A percentile compares a stretch with the other conserved stretches of the same genome.
These are phyloP conservation scores for Hirsutella rhossiliensis DNA, from an alignment of 2,329 filamentous ascomycete species.

Conservation along the genomic window DNA sequence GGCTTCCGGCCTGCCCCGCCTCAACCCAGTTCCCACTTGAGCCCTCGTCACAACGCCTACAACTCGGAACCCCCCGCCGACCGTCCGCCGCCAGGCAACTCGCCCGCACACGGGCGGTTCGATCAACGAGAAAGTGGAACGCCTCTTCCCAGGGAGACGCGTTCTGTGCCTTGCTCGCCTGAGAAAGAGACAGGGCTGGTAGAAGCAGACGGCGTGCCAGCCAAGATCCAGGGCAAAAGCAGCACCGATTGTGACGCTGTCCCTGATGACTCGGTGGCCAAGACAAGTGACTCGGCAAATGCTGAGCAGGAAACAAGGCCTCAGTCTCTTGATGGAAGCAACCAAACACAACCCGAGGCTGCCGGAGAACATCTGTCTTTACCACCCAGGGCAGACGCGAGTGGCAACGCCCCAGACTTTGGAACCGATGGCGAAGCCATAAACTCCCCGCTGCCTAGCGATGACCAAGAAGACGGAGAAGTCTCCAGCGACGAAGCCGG, in stretches of 20 bases:
- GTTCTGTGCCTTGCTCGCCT: not conserved
- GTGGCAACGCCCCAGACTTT: not conserved
- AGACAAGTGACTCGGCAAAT: too few relatives aligned
- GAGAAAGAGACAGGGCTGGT: not conserved
- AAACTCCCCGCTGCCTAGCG: not conserved
- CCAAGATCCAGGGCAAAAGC: too few relatives aligned
- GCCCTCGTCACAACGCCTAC: not conserved
- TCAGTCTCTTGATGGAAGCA: too few relatives aligned
- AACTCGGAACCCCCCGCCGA: not conserved
- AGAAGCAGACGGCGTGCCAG: not conserved
- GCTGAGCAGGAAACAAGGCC: too few relatives aligned
- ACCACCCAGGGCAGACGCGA: not conserved
- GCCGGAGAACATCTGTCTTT: not conserved
- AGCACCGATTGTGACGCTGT: not conserved
- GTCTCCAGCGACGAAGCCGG: not conserved
- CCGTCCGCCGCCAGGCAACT: not conserved
- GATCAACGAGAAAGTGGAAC: not conserved
- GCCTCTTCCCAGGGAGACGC: not conserved
- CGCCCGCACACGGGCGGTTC: not conserved
- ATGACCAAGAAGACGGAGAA: conserved; percentile 3
- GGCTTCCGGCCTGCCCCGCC: conserved; percentile 9
- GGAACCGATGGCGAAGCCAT: not conserved
- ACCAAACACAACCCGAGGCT: too few relatives aligned
- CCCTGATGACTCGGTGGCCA: too few relatives aligned
- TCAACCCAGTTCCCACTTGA: not conserved